Evolutionary conservation across 345 rosid genomes (phyloP), one percentile per base, ranked within the genome.

Genomic region (Eutrema yunnanense): DNA sequence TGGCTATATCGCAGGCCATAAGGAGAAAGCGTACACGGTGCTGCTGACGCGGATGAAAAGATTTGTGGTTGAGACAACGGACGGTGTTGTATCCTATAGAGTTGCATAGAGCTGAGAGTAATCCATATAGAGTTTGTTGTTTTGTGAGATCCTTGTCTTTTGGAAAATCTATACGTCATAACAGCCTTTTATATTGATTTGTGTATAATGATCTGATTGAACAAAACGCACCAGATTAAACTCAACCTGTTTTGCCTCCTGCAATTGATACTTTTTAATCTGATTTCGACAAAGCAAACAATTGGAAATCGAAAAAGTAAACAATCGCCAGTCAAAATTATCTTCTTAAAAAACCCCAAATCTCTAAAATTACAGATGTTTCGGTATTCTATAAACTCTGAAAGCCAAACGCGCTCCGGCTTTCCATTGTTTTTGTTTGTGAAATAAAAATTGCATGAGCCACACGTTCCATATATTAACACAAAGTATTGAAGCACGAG

Each of bases 11-110:
- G 60, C 61, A 90, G 96, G 96, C 30, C 87, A 86, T 27, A 90
- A 84, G 78, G 89, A 83, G 8, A 86, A 92, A 68, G 82, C 88
- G 48, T 87, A 84, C 55, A 71, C 82, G 65, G 75, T 89, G 63
- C 82, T 89, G 47, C 81, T 92, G 14, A 79, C 82, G 27, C 87
- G 90, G 50, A 84, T 89, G 88, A 89, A 86, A 57, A 78, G 63
- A 71, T 64, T 92, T 33, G 86, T 78, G 8, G 87, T 88, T 11
- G 92, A 89, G 84, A 83, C 92, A 1, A 58, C 42, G 6, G 88
- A 89, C 34, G 89, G 90, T 51, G 48, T 44, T 65, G 81, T 89
- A 16, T 79, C 87, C 0, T 92, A 92, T 59, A 78, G 84, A 72
- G 84, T 84, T 41, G 56, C 74, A 66, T 13, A 56, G 57, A 64